Evolutionary conservation across 2,329 filamentous ascomycete species (phyloP).

Genomic region (Camillea tinctor): DNA sequence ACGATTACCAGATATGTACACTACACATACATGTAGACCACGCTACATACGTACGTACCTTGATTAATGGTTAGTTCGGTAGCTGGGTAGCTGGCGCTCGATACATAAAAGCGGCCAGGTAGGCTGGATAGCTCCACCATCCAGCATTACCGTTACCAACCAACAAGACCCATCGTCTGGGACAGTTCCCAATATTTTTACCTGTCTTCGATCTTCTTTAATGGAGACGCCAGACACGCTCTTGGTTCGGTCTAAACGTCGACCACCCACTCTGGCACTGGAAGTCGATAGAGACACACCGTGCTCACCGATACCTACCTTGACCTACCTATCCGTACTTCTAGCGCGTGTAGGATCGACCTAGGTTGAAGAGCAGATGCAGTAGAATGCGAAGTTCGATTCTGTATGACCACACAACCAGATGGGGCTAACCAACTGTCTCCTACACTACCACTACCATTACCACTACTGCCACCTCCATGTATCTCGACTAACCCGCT

Average conservation of each 20-base stretch:
- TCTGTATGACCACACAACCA: neutral
- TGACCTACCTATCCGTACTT: too few species aligned
- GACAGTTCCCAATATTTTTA: slow-evolving; percentile 17
- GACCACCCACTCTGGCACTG: neutral
- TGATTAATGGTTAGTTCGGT: neutral
- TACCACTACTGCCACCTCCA: too few species aligned
- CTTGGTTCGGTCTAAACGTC: too few species aligned
- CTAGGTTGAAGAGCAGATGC: neutral
- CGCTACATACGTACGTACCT: too few species aligned
- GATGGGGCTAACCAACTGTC: neutral
- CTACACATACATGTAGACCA: too few species aligned
- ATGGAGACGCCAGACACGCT: neutral
- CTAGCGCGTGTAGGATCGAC: neutral
- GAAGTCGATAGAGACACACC: neutral
- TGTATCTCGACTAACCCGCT: neutral
- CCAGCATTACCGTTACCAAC: slow-evolving; percentile 8
- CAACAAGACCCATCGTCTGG: slow-evolving; percentile 15
- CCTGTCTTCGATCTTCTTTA: slow-evolving; percentile 7
- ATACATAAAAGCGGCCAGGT: slow-evolving; percentile 2
- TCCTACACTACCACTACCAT: too few species aligned
- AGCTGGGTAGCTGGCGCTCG: neutral
- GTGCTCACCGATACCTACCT: neutral
- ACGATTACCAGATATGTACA: too few species aligned
- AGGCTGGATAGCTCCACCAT: slow-evolving; percentile 11
- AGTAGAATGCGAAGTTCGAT: too few species aligned